Evolutionary conservation across 1,284 basidiomycete genomes (phyloP).

Genomic region (Mycosarcoma maydis): DNA sequence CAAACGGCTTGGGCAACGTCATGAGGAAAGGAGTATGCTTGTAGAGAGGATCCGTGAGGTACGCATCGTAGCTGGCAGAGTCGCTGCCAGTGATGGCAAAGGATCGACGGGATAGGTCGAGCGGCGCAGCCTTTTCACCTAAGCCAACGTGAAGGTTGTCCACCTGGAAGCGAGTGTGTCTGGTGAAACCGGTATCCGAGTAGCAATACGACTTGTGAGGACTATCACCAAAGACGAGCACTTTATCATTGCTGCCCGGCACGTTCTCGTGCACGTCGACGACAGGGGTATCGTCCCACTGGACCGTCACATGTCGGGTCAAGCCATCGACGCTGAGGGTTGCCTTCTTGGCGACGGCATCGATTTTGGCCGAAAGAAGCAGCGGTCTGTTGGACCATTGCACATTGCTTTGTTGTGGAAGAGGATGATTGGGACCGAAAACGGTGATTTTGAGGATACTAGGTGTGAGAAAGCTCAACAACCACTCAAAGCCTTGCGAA

Average conservation of each 20-base stretch:
- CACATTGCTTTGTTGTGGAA: constrained; percentile 68
- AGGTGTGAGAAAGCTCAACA: constrained; percentile 64
- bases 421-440: constrained; percentile 65
- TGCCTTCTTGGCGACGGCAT: constrained; percentile 30
- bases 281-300: constrained; percentile 55
- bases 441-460: constrained; percentile 65
- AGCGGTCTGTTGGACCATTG: constrained; percentile 53
- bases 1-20: constrained; percentile 57
- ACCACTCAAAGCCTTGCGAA: constrained; percentile 63
- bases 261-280: constrained; percentile 59
- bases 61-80: constrained; percentile 68
- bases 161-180: constrained; percentile 44
- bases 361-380: constrained; percentile 58
- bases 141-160: constrained; percentile 67
- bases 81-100: constrained; percentile 67
- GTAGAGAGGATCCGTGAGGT: constrained; percentile 68
- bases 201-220: constrained; percentile 67
- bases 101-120: constrained; percentile 66
- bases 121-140: constrained; percentile 69
- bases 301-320: constrained; percentile 31
- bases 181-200: constrained; percentile 67
- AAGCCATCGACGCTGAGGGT: constrained; percentile 46
- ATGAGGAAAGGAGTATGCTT: constrained; percentile 70
- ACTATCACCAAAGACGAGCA: constrained; percentile 65
- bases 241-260: constrained; percentile 31